These are phyloP conservation scores for Aurantiochytrium sp. DNA, from an alignment of 108 stramenopile genomes.

Conservation along the genomic window DNA sequence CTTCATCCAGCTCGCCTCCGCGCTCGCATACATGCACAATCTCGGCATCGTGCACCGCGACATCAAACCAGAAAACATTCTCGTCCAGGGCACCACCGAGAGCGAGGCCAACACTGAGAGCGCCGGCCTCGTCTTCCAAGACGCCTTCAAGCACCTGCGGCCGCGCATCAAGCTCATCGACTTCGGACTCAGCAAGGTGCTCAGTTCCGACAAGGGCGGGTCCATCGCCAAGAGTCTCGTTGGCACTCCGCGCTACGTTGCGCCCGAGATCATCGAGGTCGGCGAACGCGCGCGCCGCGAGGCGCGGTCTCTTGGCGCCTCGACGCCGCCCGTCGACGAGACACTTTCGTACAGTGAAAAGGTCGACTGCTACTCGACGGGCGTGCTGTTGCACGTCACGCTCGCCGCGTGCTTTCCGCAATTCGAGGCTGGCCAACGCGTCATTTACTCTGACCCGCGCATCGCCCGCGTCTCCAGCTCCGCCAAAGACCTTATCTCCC, in stretches of 20 bases:
- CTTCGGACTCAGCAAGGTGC: slow-evolving; percentile 39
- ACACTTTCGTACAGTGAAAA: background rate
- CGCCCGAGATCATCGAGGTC: slow-evolving; percentile 51
- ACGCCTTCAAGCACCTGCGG: background rate
- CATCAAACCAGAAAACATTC: slow-evolving; percentile 89
- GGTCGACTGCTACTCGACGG: slow-evolving; percentile 21
- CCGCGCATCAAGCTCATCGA: slow-evolving; percentile 40
- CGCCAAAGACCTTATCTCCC: background rate
- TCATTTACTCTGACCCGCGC: slow-evolving; percentile 21
- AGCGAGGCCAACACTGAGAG: slow-evolving; percentile 58
- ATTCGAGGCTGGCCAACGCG: background rate
- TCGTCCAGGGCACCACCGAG: slow-evolving; percentile 64
- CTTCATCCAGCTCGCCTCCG: slow-evolving; percentile 75
- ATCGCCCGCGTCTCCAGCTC: background rate
- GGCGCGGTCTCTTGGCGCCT: background rate
- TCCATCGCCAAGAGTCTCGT: slow-evolving; percentile 44
- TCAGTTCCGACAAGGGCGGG: background rate
- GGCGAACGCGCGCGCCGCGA: background rate
- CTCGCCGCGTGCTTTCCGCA: slow-evolving; percentile 25
- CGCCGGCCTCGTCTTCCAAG: background rate
- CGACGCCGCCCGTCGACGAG: background rate
- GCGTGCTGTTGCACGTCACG: background rate
- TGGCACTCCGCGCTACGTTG: slow-evolving; percentile 59
- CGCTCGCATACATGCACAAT: slow-evolving; percentile 78
- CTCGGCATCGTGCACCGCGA: slow-evolving; percentile 86